phyloP scores from a whole-genome alignment of 768 basidiomycete genomes.

The Suillus tomentosus region DNA sequence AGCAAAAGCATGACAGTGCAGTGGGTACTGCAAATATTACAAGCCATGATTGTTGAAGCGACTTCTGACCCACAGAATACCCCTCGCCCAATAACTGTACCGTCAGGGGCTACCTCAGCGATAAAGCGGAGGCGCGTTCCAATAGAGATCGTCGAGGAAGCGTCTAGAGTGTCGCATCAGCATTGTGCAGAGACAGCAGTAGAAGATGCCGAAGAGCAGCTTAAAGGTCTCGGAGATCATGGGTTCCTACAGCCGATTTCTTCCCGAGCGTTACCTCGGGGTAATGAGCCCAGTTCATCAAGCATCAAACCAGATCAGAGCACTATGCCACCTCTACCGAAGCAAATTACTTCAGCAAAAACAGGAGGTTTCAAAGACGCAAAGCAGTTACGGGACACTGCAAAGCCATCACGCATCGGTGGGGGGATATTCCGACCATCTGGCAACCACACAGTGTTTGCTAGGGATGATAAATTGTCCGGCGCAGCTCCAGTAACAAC shows the following conservation, averaged over 20 bases:
- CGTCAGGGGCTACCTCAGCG: conserved; percentile 5
- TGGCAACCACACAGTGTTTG: conserved; percentile 65
- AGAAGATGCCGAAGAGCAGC: conserved; percentile 7
- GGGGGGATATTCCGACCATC: conserved; percentile 74
- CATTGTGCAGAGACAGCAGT: conserved; percentile 16
- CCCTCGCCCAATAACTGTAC: conserved; percentile 16
- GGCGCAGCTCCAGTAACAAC: conserved; percentile 10
- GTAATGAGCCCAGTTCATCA: conserved; percentile 11
- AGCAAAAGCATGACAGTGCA: conserved; percentile 37
- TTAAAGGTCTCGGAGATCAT: conserved; percentile 15
- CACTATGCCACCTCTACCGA: conserved; percentile 6
- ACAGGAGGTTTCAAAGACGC: conserved; percentile 56
- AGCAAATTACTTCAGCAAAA: conserved; percentile 17
- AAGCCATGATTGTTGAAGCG: background rate
- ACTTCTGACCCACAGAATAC: background rate
- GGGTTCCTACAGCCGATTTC: conserved; percentile 42
- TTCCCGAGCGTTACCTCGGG: conserved; percentile 31
- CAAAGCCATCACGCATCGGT: conserved; percentile 49
- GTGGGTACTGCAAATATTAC: conserved; percentile 2
- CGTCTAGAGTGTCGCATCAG: background rate
- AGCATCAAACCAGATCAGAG: conserved; percentile 21
- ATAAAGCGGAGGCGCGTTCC: conserved; percentile 62
- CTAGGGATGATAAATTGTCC: conserved; percentile 24
- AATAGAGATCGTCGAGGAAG: conserved; percentile 55
- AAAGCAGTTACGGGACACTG: conserved; percentile 54